These are phyloP conservation scores for Rutstroemia sp. DNA, from an alignment of 2,329 filamentous ascomycete species.

Conservation along the genomic window DNA sequence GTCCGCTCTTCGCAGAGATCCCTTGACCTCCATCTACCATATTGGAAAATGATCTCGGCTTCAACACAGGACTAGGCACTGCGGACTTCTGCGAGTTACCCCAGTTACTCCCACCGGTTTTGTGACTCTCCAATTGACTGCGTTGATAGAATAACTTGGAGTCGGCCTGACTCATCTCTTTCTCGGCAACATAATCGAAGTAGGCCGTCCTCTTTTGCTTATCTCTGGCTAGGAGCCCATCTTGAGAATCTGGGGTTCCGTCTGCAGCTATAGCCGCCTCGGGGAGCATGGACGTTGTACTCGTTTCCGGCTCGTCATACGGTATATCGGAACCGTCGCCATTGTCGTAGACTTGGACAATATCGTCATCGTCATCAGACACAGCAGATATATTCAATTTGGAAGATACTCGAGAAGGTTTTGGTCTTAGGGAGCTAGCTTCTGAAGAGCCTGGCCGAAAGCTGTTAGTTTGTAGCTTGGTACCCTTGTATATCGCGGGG, in stretches of 20 bases:
- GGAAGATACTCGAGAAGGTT: background rate
- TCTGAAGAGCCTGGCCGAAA: constrained; percentile 3
- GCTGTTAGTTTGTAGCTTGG: constrained; percentile 2
- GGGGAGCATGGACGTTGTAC: constrained; percentile 22
- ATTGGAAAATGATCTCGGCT: constrained; percentile 21
- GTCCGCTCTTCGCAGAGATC: constrained; percentile 21
- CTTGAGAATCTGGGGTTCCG: constrained; percentile 18
- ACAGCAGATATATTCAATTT: background rate
- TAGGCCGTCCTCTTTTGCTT: constrained; percentile 69
- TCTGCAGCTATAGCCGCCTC: constrained; percentile 22
- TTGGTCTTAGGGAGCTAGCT: background rate
- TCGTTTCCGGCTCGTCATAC: constrained; percentile 15
- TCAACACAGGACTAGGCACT: constrained; percentile 25
- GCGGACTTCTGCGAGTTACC: constrained; percentile 24
- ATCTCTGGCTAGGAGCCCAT: constrained; percentile 51
- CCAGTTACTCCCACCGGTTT: constrained; percentile 28
- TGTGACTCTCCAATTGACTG: constrained; percentile 54
- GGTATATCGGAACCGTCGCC: constrained; percentile 13
- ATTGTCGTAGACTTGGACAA: background rate
- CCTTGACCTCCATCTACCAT: constrained; percentile 19
- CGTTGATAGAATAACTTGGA: constrained; percentile 94
- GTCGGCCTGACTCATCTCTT: constrained; percentile 88
- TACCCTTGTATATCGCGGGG: constrained; percentile 9
- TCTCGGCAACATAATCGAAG: constrained; percentile 90
- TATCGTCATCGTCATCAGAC: background rate